Evolutionary conservation across 129 eudicot species (phyloP).

Genomic region (Tagetes patula): DNA sequence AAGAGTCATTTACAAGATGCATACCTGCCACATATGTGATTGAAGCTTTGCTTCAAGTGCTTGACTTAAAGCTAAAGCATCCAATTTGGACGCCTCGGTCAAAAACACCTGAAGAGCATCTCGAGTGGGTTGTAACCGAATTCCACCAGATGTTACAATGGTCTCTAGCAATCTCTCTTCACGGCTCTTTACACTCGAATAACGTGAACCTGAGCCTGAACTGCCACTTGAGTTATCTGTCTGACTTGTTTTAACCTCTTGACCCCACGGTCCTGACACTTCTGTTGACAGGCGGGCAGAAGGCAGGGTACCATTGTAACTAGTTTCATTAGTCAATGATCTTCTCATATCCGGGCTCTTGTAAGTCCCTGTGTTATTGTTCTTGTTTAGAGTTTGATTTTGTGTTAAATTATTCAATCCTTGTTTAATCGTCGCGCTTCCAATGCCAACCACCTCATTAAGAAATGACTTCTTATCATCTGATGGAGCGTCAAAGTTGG

Average conservation of each 20-base stretch:
- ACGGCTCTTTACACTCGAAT: slow-evolving; percentile 52
- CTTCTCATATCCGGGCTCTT: slow-evolving; percentile 68
- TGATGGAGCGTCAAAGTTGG: slow-evolving; percentile 65
- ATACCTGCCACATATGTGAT: slow-evolving; percentile 93
- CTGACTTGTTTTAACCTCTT: slow-evolving; percentile 47
- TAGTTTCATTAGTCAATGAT: slow-evolving; percentile 70
- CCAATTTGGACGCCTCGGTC: slow-evolving; percentile 64
- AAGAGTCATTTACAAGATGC: slow-evolving; percentile 4
- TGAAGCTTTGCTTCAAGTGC: slow-evolving; percentile 80
- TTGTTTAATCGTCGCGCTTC: slow-evolving; percentile 76
- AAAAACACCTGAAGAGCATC: slow-evolving; percentile 82
- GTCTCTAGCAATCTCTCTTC: slow-evolving; percentile 84
- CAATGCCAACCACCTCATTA: slow-evolving; percentile 77
- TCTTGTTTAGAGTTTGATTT: slow-evolving; percentile 49
- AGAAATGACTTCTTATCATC: slow-evolving; percentile 74
- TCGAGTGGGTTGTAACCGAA: slow-evolving; percentile 90
- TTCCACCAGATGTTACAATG: slow-evolving; percentile 88
- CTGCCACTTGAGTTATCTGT: slow-evolving; percentile 50
- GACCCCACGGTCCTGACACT: slow-evolving; percentile 58
- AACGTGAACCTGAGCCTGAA: slow-evolving; percentile 39
- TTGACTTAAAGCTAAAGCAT: slow-evolving; percentile 63
- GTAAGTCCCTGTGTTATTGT: slow-evolving; percentile 64
- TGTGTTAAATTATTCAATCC: slow-evolving; percentile 63
- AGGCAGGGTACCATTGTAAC: slow-evolving; percentile 39
- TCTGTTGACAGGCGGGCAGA: slow-evolving; percentile 45